Percentiles rank a stretch among this genome's conserved stretches.
phyloP scores from a whole-genome alignment of 176 grass and related monocot species.

The Zea luxurians region DNA sequence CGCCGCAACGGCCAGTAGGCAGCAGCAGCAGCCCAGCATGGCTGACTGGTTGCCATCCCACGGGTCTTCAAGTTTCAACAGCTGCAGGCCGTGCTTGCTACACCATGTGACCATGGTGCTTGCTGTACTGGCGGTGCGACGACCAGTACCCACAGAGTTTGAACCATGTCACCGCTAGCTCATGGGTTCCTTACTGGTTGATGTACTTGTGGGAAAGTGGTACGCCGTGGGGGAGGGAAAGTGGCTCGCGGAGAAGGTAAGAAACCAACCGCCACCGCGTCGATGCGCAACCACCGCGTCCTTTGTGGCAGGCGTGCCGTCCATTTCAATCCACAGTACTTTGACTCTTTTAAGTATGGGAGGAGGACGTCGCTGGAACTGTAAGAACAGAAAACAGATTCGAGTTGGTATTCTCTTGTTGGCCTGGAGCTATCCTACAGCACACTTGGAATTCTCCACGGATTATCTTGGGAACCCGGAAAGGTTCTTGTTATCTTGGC shows the following conservation, averaged over 20 bases:
- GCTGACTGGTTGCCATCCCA: background rate
- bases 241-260: slow-evolving; percentile 22
- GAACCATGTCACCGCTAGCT: background rate
- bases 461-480: background rate
- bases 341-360: background rate
- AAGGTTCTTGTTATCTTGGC: background rate
- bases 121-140: background rate
- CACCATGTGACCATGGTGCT: background rate
- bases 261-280: slow-evolving; percentile 25
- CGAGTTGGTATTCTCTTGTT: background rate
- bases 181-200: background rate
- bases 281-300: background rate
- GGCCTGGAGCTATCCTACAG: no score
- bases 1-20: background rate
- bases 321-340: slow-evolving; percentile 23
- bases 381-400: slow-evolving; percentile 24
- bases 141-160: background rate
- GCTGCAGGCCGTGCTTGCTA: background rate
- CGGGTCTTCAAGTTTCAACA: background rate
- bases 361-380: background rate
- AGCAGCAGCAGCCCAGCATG: background rate
- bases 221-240: background rate
- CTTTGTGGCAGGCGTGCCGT: slow-evolving; percentile 35
- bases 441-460: no score
- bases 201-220: background rate